Evolutionary conservation across 371 early-diverging fungal species (phyloP), one percentile per base, ranked within the genome.

Genomic region (Dichotomocladium elegans): DNA sequence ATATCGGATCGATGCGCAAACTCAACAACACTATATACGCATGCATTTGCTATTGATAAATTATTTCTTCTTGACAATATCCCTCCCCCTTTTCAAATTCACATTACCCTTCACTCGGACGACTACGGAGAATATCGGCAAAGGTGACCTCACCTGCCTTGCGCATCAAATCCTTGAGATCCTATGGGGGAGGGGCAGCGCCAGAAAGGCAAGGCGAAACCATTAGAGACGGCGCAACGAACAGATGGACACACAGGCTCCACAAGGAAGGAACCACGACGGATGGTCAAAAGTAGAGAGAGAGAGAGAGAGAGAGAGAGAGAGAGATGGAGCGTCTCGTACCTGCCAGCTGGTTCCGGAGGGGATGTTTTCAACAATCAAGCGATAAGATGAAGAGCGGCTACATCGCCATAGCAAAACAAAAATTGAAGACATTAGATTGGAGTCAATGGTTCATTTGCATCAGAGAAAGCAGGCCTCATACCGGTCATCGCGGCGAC

Each of bases 81-180:
- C 14, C 6, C 8, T 7, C 43, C 5, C 8, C n/a, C n/a, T n/a
- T n/a, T n/a, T n/a, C n/a, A n/a, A 35, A 3, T 17, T 4, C 1
- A 53, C 37, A 74, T 73, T 78, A 91, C 91, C 96, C 97, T 68
- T 90, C 87, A 26, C 91, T 89, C 31, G 89, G 87, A 40, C 89
- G 82, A 49, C 82, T 81, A 62, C 82, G 84, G 73, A 85, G 86
- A 29, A 91, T 85, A 64, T 95, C 94, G 26, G 97, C 88, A 80
- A 91, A 97, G 30, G 88, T 83, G 9, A 97, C 96, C 68, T 94
- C 93, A 55, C 96, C 96, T 51, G 93, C 96, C 62, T 90, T 89
- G 64, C 95, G 91, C 82, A 95, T 89, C 67, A 93, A 80, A 70
- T 96, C 96, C 79, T 97, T 97, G 75, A 97, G 84, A 77, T 93